Base-by-base conservation (phyloP, 2,329 filamentous ascomycete genomes). In the Pyrenochaeta sp. region DNA sequence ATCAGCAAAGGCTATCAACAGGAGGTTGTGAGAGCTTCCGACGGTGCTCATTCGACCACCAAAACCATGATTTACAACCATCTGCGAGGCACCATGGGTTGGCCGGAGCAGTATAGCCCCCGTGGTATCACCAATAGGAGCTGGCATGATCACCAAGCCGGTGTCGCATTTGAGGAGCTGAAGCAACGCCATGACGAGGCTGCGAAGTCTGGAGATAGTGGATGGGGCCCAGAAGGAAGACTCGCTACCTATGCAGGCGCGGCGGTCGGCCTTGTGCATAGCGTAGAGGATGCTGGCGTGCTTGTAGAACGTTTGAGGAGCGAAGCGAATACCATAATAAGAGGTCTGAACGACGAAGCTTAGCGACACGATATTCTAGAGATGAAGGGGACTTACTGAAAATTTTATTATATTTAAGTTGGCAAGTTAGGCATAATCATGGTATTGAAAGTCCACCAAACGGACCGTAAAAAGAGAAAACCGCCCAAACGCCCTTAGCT, bases 201-300 rank as follows among this genome's bases (percentile, higher is more conserved):
- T 39, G 66, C 82, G 65, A 75, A 80, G 65, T 75, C 72, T 51
- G 83, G 82, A 2, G 82, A 86, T 72, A 72, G 15, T 79, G 83
- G 34, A 84, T 84, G 82, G 85, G 84, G 13, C 10, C 52, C 59
- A 5, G 60, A 72, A 15, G 85, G 82, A 5, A 79, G 86, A 55
- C 75, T 88, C 75, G 86, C 85, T 5, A 85, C 85, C 5, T 89
- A 88, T 78, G 86, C 85, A 12, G 86, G 87, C 4, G 84, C 84
- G 6, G 86, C 83, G 0, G 82, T 89, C 5, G 87, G 87, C 0
- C 76, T 89, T 54, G 79, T 88, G 2, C 82, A 75, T 44, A 72
- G 80, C 40, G 77, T 85, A 1, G 78, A 80, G 59, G 68, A 77
- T 36, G 86, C 85, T 8, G 77, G 69, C 13, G 78, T 82, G 8